Conservation (phyloP, 495 filamentous ascomycete species). For the Rhypophila decipiens region DNA sequence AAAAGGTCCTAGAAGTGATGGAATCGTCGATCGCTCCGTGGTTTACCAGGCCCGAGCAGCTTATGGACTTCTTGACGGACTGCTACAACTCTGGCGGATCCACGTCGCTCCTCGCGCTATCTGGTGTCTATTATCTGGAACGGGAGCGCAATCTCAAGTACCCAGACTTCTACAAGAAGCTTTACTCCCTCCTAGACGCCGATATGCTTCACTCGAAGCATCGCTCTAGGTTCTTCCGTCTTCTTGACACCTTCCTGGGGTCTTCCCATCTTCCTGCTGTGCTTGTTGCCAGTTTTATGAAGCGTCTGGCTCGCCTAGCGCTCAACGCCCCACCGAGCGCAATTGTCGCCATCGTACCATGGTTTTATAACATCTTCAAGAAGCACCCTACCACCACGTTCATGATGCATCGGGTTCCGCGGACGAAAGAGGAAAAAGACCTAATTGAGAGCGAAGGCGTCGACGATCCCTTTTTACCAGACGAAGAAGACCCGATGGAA, state of each 20-base stretch:
- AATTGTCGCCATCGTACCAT: conserved; percentile 82
- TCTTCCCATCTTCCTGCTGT: conserved; percentile 89
- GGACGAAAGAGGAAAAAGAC: conserved; percentile 48
- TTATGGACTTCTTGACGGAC: conserved; percentile 98
- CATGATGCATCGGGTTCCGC: conserved; percentile 80
- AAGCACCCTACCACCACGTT: conserved; percentile 84
- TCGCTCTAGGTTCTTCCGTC: conserved; percentile 85
- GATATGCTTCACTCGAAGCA: conserved; percentile 88
- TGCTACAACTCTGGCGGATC: conserved; percentile 82
- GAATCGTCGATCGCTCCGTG: conserved; percentile 73
- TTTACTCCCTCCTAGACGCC: conserved; percentile 84
- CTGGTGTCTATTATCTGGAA: conserved; percentile 92
- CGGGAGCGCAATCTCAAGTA: conserved; percentile 92
- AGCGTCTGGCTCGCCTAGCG: conserved; percentile 73
- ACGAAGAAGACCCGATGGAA: conserved; percentile 74
- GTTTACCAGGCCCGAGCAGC: conserved; percentile 75
- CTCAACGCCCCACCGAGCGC: conserved; percentile 81
- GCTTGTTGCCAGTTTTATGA: conserved; percentile 92
- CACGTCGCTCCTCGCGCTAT: conserved; percentile 78
- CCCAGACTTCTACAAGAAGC: conserved; percentile 85
- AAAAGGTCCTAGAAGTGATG: conserved; percentile 67
- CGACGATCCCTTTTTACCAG: conserved; percentile 70
- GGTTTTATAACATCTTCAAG: conserved; percentile 92
- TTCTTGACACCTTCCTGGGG: conserved; percentile 85
- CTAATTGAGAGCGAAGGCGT: conserved; percentile 59